Conservation (phyloP, 495 filamentous ascomycete species). For the Usnea hakonensis region DNA sequence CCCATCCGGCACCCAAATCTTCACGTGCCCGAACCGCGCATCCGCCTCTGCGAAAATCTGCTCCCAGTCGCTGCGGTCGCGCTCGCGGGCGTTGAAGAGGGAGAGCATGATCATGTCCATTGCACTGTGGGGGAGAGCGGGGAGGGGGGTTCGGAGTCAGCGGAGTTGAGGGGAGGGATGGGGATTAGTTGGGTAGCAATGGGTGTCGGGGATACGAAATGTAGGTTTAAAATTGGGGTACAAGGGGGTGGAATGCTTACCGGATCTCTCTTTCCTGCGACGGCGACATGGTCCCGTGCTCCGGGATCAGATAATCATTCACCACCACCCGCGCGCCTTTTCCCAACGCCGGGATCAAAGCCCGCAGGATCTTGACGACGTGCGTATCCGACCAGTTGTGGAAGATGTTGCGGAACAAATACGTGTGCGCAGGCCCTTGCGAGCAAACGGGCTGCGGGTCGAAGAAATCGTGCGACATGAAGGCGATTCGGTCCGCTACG, state of each 20-base stretch:
- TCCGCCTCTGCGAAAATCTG: constrained; percentile 40
- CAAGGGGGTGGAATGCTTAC: constrained; percentile 1
- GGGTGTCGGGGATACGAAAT: no score
- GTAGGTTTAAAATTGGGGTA: neutral
- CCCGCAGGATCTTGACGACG: constrained; percentile 32
- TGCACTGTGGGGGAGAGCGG: constrained; percentile 28
- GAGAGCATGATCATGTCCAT: constrained; percentile 52
- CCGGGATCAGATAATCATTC: constrained; percentile 45
- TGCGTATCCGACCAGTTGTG: constrained; percentile 42
- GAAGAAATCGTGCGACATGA: constrained; percentile 47
- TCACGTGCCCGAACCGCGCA: constrained; percentile 26
- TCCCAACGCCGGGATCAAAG: constrained; percentile 35
- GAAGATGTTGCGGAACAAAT: constrained; percentile 42
- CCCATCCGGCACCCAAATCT: constrained; percentile 12
- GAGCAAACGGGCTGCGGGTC: constrained; percentile 34
- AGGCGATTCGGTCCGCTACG: constrained; percentile 33
- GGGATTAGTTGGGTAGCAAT: no score
- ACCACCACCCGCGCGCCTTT: constrained; percentile 34
- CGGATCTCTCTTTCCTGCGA: constrained; percentile 44
- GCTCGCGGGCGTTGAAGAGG: constrained; percentile 49
- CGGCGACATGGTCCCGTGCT: constrained; percentile 34
- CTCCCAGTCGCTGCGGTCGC: constrained; percentile 41
- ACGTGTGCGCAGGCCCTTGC: constrained; percentile 41
- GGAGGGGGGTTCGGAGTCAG: no score
- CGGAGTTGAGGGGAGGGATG: no score